Percentiles rank a stretch among this genome's conserved stretches.
Conservation (phyloP, 2,329 filamentous ascomycete genomes). For the Curvularia spicifera region DNA sequence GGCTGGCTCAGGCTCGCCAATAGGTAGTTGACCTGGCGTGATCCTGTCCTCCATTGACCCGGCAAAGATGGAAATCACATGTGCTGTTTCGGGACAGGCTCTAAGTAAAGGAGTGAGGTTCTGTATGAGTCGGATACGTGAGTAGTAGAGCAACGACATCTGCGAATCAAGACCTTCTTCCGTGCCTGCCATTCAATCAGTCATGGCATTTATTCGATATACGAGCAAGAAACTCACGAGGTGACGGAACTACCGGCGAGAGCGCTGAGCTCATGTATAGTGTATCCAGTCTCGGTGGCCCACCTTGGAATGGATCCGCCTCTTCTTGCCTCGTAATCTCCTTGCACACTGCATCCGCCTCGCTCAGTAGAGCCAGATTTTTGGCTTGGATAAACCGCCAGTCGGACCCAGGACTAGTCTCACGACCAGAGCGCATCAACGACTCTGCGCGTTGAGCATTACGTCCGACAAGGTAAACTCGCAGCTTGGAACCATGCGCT, state of each 20-base stretch:
- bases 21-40: conserved; percentile 33
- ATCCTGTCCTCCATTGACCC: conserved; percentile 37
- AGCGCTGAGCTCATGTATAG: conserved; percentile 43
- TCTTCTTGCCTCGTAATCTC: conserved; percentile 39
- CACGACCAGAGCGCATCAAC: conserved; percentile 37
- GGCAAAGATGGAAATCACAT: conserved; percentile 47
- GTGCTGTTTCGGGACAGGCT: conserved; percentile 23
- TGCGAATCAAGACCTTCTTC: conserved; percentile 48
- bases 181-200: conserved; percentile 47
- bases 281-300: conserved; percentile 42
- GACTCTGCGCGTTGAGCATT: conserved; percentile 38
- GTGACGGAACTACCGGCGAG: conserved; percentile 49
- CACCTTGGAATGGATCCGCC: conserved; percentile 24
- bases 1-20: conserved; percentile 30
- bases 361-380: conserved; percentile 43
- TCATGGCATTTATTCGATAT: too few species aligned
- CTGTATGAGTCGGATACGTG: conserved; percentile 49
- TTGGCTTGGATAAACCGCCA: conserved; percentile 44
- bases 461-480: conserved; percentile 55
- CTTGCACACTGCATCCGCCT: conserved; percentile 44
- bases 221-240: conserved; percentile 47
- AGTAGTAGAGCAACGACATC: conserved; percentile 45
- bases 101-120: conserved; percentile 48
- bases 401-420: conserved; percentile 37
- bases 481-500: conserved; percentile 33